Evolutionary conservation across 2,329 filamentous ascomycete species (phyloP).

Genomic region (Ophioceras dolichostomum): DNA sequence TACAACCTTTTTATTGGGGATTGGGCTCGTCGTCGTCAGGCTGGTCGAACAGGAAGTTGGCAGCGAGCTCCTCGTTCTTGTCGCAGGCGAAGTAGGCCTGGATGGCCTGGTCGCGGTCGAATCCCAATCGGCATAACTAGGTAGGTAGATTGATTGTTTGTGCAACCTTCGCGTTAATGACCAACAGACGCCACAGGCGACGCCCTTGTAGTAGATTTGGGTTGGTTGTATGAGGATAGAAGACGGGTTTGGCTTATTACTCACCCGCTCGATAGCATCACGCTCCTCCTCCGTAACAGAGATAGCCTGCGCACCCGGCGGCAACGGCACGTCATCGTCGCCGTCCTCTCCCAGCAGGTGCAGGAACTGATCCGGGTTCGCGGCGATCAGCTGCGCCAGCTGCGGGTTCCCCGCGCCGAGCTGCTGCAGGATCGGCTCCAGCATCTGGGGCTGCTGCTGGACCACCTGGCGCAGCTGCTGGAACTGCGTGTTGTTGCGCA

Average conservation of each 20-base stretch:
- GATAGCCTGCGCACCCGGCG: conserved; percentile 80
- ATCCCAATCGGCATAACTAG: conserved; percentile 83
- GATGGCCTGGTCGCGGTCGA: conserved; percentile 84
- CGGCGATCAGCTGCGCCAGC: conserved; percentile 80
- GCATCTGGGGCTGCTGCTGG: conserved; percentile 95
- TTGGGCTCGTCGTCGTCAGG: conserved; percentile 66
- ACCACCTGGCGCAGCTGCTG: conserved; percentile 95
- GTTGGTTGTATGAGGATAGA: no score
- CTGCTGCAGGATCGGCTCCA: conserved; percentile 94
- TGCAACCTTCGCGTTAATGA: not conserved
- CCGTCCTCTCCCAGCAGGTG: conserved; percentile 79
- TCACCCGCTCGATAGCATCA: conserved; percentile 89
- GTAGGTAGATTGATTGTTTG: not conserved
- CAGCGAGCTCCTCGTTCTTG: conserved; percentile 97
- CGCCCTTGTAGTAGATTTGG: no score
- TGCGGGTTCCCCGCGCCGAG: conserved; percentile 91
- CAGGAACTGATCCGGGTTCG: conserved; percentile 88
- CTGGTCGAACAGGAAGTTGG: conserved; percentile 97
- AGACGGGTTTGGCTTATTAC: no score
- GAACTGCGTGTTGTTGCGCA: conserved; percentile 93
- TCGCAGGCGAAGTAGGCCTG: conserved; percentile 99
- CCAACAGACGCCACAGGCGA: no score
- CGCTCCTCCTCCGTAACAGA: conserved; percentile 91
- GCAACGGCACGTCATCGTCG: conserved; percentile 72
- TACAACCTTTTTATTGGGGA: conserved; percentile 23